Conservation (phyloP, 345 rosid genomes). For the Melaleuca quinquenervia region DNA sequence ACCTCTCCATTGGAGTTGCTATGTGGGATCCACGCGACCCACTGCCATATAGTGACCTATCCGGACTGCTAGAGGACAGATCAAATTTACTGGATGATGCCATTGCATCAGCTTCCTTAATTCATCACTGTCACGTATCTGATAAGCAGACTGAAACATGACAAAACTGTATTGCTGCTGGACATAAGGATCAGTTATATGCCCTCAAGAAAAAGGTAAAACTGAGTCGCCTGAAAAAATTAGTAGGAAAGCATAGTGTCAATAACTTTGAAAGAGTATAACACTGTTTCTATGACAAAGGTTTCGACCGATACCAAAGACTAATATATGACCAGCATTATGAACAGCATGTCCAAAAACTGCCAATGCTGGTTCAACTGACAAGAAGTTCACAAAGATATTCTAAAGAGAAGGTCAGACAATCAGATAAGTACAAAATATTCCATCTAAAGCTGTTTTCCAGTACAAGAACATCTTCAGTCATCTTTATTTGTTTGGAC, state of each 20-base stretch:
- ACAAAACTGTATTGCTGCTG: constrained; percentile 35
- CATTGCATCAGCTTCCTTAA: constrained; percentile 48
- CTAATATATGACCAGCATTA: neutral
- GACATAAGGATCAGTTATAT: constrained; percentile 43
- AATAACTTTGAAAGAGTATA: neutral
- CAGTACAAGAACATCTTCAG: neutral
- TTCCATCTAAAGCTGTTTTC: neutral
- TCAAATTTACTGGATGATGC: constrained; percentile 85
- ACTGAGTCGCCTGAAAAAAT: neutral
- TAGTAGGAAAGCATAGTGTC: neutral
- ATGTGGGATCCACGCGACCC: constrained; percentile 79
- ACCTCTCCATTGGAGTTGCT: constrained; percentile 69
- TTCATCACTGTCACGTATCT: constrained; percentile 36
- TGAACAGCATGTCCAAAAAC: neutral
- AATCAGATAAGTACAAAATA: neutral
- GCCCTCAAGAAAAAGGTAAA: neutral
- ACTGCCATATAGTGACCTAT: constrained; percentile 54
- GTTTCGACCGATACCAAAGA: neutral
- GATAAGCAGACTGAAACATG: constrained; percentile 53
- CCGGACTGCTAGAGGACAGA: constrained; percentile 73
- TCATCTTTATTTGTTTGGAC: neutral
- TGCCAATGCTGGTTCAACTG: neutral
- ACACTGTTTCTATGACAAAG: neutral
- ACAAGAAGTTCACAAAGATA: neutral
- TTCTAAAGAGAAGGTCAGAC: neutral